A percentile compares a stretch with the other conserved stretches of the same genome.
Evolutionary conservation across 148 eudicot species (phyloP).

Genomic region (Vaccinium darrowii): DNA sequence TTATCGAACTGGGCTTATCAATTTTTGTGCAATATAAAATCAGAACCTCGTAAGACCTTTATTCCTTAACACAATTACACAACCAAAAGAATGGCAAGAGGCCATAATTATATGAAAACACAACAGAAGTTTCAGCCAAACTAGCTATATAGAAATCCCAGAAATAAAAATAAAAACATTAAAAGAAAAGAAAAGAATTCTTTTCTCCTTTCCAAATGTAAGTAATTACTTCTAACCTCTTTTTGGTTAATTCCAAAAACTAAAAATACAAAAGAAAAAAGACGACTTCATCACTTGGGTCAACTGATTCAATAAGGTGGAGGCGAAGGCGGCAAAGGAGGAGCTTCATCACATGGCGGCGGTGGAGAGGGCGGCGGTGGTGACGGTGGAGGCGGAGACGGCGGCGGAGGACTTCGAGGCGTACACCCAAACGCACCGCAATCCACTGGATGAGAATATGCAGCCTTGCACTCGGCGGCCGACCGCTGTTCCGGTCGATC

Average conservation of each 20-base stretch:
- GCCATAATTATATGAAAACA: not conserved
- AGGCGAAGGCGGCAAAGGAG: conserved; percentile 18
- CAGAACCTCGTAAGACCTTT: not conserved
- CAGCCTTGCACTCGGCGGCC: conserved; percentile 38
- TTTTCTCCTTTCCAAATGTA: not conserved
- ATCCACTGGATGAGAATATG: conserved; percentile 40
- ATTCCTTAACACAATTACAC: not conserved
- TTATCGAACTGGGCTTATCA: no score
- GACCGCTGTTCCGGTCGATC: conserved; percentile 51
- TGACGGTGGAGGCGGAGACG: not conserved
- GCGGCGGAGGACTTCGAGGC: conserved; percentile 20
- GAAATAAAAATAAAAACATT: not conserved
- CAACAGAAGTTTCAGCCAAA: not conserved
- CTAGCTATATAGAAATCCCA: not conserved
- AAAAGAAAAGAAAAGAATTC: not conserved
- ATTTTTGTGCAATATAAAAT: no score
- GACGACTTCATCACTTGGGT: not conserved
- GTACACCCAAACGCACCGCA: conserved; percentile 43
- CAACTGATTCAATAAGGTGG: conserved; percentile 17
- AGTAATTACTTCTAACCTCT: not conserved
- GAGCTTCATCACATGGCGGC: not conserved
- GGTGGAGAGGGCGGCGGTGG: not conserved
- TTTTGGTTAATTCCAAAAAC: not conserved
- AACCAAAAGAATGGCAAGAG: not conserved
- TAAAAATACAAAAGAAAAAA: not conserved